phyloP scores from a whole-genome alignment of 1,284 basidiomycete species.

The Apiotrichum veenhuisii region DNA sequence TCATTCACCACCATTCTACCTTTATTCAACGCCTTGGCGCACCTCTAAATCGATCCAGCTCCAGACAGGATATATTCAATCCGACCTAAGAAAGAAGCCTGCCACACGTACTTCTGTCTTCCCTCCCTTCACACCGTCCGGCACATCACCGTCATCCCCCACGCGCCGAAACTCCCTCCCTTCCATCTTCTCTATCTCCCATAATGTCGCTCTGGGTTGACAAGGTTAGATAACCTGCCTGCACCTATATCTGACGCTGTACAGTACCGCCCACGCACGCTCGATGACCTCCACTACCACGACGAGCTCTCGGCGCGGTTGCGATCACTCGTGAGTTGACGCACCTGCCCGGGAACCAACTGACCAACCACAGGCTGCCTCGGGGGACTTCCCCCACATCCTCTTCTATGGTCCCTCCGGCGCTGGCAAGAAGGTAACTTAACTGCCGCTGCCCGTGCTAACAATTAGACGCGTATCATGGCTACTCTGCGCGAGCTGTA shows the following conservation, averaged over 20 bases:
- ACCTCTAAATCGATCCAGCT: too few relatives aligned
- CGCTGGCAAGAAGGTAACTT: conserved; percentile 78
- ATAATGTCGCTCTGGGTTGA: conserved; percentile 87
- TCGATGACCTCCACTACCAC: conserved; percentile 89
- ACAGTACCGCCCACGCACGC: conserved; percentile 78
- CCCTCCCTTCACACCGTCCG: too few relatives aligned
- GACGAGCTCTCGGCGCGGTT: conserved; percentile 72
- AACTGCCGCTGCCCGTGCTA: not conserved
- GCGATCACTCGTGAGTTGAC: conserved; percentile 62
- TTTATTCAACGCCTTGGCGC: too few relatives aligned
- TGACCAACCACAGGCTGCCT: conserved; percentile 59
- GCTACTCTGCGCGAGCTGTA: conserved; percentile 85
- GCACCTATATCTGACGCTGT: not conserved
- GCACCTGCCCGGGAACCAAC: not conserved
- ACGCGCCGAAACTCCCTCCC: not conserved
- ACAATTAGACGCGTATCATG: conserved; percentile 71
- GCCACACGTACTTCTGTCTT: too few relatives aligned
- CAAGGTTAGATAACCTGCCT: conserved; percentile 54
- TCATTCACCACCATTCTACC: too few relatives aligned
- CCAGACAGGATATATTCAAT: too few relatives aligned
- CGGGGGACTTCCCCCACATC: conserved; percentile 95
- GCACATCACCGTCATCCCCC: not conserved
- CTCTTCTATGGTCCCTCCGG: conserved; percentile 97
- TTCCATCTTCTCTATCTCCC: not conserved
- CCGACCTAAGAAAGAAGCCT: too few relatives aligned